Evolutionary conservation across 495 filamentous ascomycete species (phyloP).

Genomic region (Neurospora sp.): DNA sequence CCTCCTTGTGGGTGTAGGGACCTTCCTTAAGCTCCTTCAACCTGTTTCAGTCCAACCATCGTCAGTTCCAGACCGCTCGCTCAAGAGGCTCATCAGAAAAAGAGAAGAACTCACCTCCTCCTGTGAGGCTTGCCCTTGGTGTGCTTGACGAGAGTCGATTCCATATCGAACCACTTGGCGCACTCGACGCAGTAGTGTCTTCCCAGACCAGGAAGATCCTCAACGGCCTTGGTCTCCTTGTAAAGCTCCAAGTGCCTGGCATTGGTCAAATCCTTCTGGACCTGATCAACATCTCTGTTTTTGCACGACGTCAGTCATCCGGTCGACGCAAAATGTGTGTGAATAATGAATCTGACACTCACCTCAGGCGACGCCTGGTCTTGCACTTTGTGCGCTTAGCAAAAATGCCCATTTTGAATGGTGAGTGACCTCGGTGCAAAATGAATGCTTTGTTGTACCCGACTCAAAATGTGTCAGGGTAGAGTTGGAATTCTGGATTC

Average conservation of each 20-base stretch:
- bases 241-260: slow-evolving; percentile 68
- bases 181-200: slow-evolving; percentile 85
- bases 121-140: slow-evolving; percentile 85
- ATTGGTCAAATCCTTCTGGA: slow-evolving; percentile 66
- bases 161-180: slow-evolving; percentile 90
- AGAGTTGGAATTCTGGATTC: neutral
- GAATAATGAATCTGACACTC: slow-evolving; percentile 3
- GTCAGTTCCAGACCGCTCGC: neutral
- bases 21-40: slow-evolving; percentile 3
- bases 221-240: slow-evolving; percentile 66
- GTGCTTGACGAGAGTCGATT: slow-evolving; percentile 65
- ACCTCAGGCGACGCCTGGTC: slow-evolving; percentile 47
- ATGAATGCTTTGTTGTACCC: neutral
- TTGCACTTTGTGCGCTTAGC: slow-evolving; percentile 49
- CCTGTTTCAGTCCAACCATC: neutral
- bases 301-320: slow-evolving; percentile 1
- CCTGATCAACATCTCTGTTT: slow-evolving; percentile 75
- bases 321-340: neutral
- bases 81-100: neutral
- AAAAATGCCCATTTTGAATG: slow-evolving; percentile 36
- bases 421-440: neutral
- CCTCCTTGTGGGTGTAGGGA: slow-evolving; percentile 5
- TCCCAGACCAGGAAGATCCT: slow-evolving; percentile 81
- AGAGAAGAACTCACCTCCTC: slow-evolving; percentile 52
- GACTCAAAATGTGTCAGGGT: neutral